Base-by-base conservation (phyloP, 2,329 filamentous ascomycete genomes). In the Epicoccum sorghinum region DNA sequence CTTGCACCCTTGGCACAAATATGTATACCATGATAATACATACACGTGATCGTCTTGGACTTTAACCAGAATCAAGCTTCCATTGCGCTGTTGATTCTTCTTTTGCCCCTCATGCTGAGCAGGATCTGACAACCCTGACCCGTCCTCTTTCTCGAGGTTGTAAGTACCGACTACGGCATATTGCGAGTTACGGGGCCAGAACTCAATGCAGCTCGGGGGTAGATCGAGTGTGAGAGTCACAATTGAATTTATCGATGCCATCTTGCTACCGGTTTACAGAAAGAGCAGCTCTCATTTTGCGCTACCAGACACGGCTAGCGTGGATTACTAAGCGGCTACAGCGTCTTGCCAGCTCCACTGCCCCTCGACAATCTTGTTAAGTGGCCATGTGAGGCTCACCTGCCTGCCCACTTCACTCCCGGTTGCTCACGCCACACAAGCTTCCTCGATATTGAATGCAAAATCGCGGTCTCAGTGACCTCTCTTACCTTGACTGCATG, bases 81-180 rank as follows among this genome's bases (percentile, higher is more conserved):
- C 91, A 57, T 87, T 89, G 36, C 91, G 86, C 44, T 77, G 83
- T 68, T 92, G 89, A 1, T 79, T 63, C 59, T 79, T 77, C 37
- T 57, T 54, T 14, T 61, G 55, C 18, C 55, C 57, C 64, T 60
- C 46, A 53, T 58, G 50, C 27, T 63, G 57, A 13, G 60, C 57
- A 51, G 52, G 57, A 7, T 65, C 65, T 12, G 61, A 56, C 27
- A 55, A 52, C 35, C 59, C 60, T 9, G 56, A 35, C 66, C 44
- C 79, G 70, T 56, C 65, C 29, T 68, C 69, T 37, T 81, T 81
- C 58, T 91, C 79, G 25, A 96, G 81, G 58, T 89, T 85, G 74
- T 97, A 97, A 1, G 93, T 96, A 35, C 93, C 93, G 42, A 96
- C 83, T 0, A 96, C 80, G 61, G 96, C 87, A 67, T 88, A 85